Base-by-base conservation (phyloP, 129 eudicot species). In the Glebionis coronaria region DNA sequence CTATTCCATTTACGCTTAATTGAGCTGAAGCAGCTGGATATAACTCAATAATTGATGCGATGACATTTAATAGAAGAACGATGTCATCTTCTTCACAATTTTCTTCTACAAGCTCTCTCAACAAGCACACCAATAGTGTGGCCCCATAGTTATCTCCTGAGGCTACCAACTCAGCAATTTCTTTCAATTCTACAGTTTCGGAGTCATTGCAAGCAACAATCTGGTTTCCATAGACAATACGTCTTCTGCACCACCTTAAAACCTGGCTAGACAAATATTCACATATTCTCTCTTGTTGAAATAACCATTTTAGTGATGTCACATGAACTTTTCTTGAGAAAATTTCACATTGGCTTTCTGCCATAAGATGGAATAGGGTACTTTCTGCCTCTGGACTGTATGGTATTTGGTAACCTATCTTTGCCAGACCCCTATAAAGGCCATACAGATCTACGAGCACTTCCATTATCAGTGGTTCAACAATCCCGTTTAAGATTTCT, bases 361-460 rank as follows among this genome's bases (percentile, higher is more conserved):
- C 55, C 55, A 83, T 42, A 45, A 87, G 28, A 46, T 82, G 81
- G 77, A 94, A 84, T 35, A 94, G 79, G 71, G 82, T 82, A 69
- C 57, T 82, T 79, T 94, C 99, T 5, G 99, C 97, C 49, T 86
- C 99, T 56, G 82, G 85, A 72, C 95, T 94, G 68, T 87, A 89
- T 19, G 90, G 83, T 46, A 84, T 87, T 75, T 86, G 97, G 86
- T 82, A 86, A 74, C 74, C 74, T 76, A 83, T 68, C 77, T 86
- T 84, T 73, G 95, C 95, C 50, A 87, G 69, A 78, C 97, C 89
- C 60, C 99, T 75, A 61, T 84, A 94, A 38, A 89, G 92, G 57
- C 90, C 85, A 63, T 89, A 94, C 12, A 94, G 77, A 69, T 76
- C 84, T 69, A 94, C 63, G 53, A 87, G 70, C 44, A 63, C 44